Evolutionary conservation across 2,329 filamentous ascomycete species (phyloP).

Genomic region (Diplodia scrobiculata): DNA sequence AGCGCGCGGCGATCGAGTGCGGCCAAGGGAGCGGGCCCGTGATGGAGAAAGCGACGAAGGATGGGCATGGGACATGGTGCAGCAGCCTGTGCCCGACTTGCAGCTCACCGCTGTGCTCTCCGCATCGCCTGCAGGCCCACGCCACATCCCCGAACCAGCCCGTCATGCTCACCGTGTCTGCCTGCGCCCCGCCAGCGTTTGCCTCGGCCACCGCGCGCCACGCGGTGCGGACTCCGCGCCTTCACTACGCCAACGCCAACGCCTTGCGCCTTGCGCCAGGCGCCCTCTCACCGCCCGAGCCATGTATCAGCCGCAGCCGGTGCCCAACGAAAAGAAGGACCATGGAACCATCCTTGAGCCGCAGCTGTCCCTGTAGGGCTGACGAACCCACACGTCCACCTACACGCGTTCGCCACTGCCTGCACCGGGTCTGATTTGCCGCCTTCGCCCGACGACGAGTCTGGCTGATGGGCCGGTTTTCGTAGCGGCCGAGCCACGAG

Average conservation of each 20-base stretch:
- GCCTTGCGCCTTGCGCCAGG: not conserved
- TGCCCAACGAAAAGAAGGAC: not conserved
- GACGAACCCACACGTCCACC: not conserved
- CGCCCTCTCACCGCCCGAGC: not conserved
- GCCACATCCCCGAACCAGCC: not conserved
- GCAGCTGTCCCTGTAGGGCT: conserved; percentile 22
- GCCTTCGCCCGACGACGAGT: not conserved
- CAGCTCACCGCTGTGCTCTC: conserved; percentile 19
- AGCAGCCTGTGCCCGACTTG: conserved; percentile 10
- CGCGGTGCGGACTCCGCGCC: conserved; percentile 2
- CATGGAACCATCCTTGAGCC: conserved; percentile 19
- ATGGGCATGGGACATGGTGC: conserved; percentile 2
- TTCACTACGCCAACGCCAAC: not conserved
- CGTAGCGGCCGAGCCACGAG: not conserved
- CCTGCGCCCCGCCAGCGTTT: not conserved
- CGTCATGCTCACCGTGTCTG: not conserved
- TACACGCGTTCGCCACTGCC: not conserved
- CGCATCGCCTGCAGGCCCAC: not conserved
- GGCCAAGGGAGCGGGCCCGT: not conserved
- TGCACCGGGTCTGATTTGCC: not conserved
- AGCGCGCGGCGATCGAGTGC: not conserved
- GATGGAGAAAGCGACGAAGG: conserved; percentile 9
- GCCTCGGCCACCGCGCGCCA: not conserved
- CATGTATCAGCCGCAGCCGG: conserved; percentile 13
- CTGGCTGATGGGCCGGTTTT: not conserved